These are phyloP conservation scores for Cytospora chrysosperma DNA, from an alignment of 2,329 filamentous ascomycete genomes.

Conservation along the genomic window DNA sequence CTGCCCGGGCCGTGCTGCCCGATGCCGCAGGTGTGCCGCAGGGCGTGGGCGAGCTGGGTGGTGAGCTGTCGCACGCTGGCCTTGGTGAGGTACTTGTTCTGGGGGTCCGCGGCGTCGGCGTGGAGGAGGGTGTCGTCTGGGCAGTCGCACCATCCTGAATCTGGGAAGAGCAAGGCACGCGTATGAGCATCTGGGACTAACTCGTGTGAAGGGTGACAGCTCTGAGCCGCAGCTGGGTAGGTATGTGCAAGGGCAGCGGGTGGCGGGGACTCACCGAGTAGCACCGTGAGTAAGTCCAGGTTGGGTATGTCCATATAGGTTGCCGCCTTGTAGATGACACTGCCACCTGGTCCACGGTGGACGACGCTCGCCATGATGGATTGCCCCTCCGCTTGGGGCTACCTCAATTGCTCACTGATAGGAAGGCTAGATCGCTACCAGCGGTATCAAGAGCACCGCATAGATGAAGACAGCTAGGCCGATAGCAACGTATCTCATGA, in stretches of 20 bases:
- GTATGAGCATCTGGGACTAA: no score
- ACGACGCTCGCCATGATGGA: slow-evolving; percentile 32
- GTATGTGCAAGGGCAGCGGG: no score
- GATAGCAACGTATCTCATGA: slow-evolving; percentile 8
- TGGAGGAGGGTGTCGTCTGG: slow-evolving; percentile 54
- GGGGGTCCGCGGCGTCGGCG: slow-evolving; percentile 54
- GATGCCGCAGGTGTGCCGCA: slow-evolving; percentile 53
- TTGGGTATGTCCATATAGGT: slow-evolving; percentile 36
- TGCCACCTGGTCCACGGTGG: slow-evolving; percentile 33
- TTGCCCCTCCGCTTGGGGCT: not conserved
- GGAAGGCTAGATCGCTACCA: not conserved
- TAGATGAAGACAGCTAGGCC: not conserved
- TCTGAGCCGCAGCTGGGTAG: no score
- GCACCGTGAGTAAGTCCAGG: slow-evolving; percentile 42
- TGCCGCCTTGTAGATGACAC: slow-evolving; percentile 38
- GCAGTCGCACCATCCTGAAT: slow-evolving; percentile 35
- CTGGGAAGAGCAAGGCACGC: slow-evolving; percentile 22
- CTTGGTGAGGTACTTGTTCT: slow-evolving; percentile 51
- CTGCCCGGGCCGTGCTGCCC: slow-evolving; percentile 47
- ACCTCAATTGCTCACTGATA: no score
- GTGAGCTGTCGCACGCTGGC: slow-evolving; percentile 47
- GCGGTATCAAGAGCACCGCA: not conserved
- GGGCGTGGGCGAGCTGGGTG: slow-evolving; percentile 53
- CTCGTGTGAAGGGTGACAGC: no score
- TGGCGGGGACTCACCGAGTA: slow-evolving; percentile 40